Base-by-base conservation (phyloP, 352 stramenopile species). In the Phytophthora brassicae region DNA sequence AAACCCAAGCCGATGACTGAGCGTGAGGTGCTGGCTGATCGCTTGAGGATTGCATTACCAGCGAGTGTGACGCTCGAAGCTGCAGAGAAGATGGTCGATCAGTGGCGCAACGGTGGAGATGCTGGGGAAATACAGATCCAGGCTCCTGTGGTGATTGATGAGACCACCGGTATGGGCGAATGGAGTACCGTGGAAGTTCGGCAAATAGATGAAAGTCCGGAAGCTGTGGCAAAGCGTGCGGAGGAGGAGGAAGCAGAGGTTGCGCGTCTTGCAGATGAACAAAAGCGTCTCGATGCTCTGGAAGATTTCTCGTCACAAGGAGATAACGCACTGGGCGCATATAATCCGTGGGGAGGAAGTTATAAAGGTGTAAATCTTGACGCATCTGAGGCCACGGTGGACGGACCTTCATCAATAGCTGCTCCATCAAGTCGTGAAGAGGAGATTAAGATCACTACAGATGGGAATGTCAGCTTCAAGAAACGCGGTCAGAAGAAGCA, bases 281-380 rank as follows among this genome's bases (percentile, higher is more conserved):
- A 89, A 59, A 82, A 79, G 46, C 70, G 72, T 11, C 55, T 75
- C 1, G 73, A 93, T 43, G 70, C 80, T 2, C 64, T 92, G 4
- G 84, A 92, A 17, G 84, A 91, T 50, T 79, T 87, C 28, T 81
- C 76, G 4, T 54, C 64, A 1, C 80, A 90, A 62, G 81, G 79
- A 28, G 84, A 94, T 55, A 81, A 94, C 29, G 86, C 86, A 1
- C 59, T 94, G 1, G 84, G 80, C 3, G 86, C 86, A 19, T 94
- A 86, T 60, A 94, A 93, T 36, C 86, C 86, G 20, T 94, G 79
- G 76, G 86, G 86, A 38, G 86, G 86, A 16, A 90, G 61, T 54
- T 94, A 94, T 70, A 94, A 94, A 50, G 86, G 86, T 22, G 81
- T 94, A 6, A 72, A 89, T 16, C 44, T 94, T 7, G 79, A 91